Percentiles rank a stretch among this genome's conserved stretches.
These are phyloP conservation scores for Chlorella sorokiniana DNA, from an alignment of 139 green algal genomes.

Conservation along the genomic window DNA sequence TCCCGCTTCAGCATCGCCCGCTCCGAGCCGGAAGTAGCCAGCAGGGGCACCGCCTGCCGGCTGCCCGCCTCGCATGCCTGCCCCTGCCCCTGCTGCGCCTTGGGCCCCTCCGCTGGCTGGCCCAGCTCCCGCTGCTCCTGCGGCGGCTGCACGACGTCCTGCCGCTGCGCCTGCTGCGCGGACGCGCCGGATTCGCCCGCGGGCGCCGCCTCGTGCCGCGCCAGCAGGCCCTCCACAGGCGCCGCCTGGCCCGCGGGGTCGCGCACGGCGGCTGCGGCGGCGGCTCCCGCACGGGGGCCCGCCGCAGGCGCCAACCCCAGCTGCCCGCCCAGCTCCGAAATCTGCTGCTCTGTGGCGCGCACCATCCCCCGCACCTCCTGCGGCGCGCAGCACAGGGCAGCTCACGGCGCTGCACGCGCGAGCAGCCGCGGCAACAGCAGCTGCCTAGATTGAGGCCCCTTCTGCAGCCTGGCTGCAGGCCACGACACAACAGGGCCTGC, in stretches of 20 bases:
- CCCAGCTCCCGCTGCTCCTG: background rate
- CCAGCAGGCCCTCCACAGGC: background rate
- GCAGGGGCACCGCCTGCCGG: background rate
- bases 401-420: background rate
- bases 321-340: background rate
- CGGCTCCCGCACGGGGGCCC: background rate
- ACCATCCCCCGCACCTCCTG: constrained; percentile 25
- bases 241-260: background rate
- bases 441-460: background rate
- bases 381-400: background rate
- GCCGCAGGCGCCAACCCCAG: constrained; percentile 1
- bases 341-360: constrained; percentile 5
- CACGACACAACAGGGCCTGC: background rate
- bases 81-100: background rate
- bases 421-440: background rate
- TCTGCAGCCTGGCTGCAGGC: background rate
- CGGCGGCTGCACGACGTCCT: background rate
- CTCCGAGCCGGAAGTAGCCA: background rate
- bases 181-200: background rate
- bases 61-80: background rate
- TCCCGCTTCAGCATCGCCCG: constrained; percentile 16
- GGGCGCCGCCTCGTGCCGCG: background rate
- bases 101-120: background rate
- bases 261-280: constrained; percentile 6
- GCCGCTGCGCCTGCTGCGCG: background rate